Percentiles rank a stretch among this genome's conserved stretches.
Evolutionary conservation across 441 rosid species (phyloP).

Genomic region (Erysimum cheiri): DNA sequence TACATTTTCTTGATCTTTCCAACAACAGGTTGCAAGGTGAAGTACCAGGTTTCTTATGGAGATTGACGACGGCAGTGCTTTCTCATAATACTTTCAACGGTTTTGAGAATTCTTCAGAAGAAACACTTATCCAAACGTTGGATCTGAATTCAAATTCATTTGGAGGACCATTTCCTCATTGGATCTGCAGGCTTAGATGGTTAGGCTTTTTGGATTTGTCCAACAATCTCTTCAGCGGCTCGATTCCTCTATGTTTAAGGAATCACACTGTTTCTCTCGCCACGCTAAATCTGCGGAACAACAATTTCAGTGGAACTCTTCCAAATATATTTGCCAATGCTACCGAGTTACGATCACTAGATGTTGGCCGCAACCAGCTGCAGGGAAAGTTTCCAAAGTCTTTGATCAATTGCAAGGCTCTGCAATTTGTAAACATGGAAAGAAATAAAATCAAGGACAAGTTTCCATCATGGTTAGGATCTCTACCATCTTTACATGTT

Average conservation of each 20-base stretch:
- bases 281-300: background rate
- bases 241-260: background rate
- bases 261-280: background rate
- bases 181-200: constrained; percentile 1
- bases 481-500: constrained; percentile 27
- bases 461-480: constrained; percentile 39
- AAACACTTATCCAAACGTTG: background rate
- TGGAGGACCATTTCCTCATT: background rate
- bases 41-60: constrained; percentile 18
- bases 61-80: background rate
- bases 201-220: background rate
- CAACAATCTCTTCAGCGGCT: constrained; percentile 21
- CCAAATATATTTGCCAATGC: constrained; percentile 24
- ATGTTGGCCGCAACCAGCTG: constrained; percentile 30
- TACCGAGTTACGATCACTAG: background rate
- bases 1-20: background rate
- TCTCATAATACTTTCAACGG: constrained; percentile 11
- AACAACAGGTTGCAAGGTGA: constrained; percentile 26
- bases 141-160: constrained; percentile 30
- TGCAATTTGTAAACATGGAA: constrained; percentile 25
- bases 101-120: constrained; percentile 1
- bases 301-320: constrained; percentile 21
- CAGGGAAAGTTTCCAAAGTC: constrained; percentile 30
- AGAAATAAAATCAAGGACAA: constrained; percentile 17
- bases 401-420: background rate